Evolutionary conservation across 768 basidiomycete genomes (phyloP), one percentile per base, ranked within the genome.

Genomic region (Mycena venus): DNA sequence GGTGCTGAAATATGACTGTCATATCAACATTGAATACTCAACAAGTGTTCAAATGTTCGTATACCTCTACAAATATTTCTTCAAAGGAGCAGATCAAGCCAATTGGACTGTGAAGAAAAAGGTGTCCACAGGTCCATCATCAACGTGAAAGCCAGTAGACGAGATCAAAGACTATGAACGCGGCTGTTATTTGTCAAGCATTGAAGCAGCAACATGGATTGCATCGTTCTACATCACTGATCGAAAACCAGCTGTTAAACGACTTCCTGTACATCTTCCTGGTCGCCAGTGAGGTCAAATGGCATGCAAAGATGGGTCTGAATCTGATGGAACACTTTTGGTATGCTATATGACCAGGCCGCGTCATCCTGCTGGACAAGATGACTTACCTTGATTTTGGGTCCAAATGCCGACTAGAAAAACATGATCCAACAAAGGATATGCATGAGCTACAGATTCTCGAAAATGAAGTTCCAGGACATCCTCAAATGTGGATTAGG

Each of bases 21-120:
- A 62, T 19, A 62, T 62, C 61, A 62, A 62, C 19, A 17, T 40
- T 3, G 61, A 62, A 44, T 29, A 27, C 25, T 61, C 61, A 6
- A 27, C 11, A 25, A 29, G 6, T 1, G 61, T 62, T 17, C 2
- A 23, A 31, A 40, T 62, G 17, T 62, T 62, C 61, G 27, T 44
- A 4, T 62, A 62, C 27, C 61, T 62, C 8, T 62, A 15, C 61
- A 62, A 62, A 31, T 62, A 62, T 15, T 62, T 62, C 42, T 62
- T 44, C 42, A 62, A 62, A 17, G 40, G 23, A 5, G 25, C 27
- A 21, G 40, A 25, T 7, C 19, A 62, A 14, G 17, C 27, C 19
- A 62, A 62, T 25, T 62, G 61, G 61, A 29, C 40, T 9, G 61
- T 62, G 10, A 53, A 53, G 11, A 53, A 44, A 2, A 44, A n/a